These are phyloP conservation scores for Salix dunnii DNA, from an alignment of 345 rosid genomes.

Conservation along the genomic window DNA sequence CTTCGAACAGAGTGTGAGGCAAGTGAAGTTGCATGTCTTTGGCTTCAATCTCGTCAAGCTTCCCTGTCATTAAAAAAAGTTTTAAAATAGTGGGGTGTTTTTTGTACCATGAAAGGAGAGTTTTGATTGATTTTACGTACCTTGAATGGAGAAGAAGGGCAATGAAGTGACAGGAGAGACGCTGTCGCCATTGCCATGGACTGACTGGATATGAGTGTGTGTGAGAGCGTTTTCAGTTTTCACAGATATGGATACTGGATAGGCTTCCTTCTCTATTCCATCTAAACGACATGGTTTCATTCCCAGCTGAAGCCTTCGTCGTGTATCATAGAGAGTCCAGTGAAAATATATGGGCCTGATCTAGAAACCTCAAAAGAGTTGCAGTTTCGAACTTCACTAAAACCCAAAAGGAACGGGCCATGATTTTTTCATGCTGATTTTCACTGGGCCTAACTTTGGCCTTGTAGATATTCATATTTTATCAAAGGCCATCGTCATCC, in stretches of 20 bases:
- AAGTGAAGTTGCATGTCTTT: neutral
- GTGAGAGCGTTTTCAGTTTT: neutral
- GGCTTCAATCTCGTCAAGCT: neutral
- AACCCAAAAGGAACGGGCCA: neutral
- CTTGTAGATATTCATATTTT: neutral
- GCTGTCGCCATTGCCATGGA: conserved; percentile 1
- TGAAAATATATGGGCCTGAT: neutral
- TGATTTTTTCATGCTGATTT: neutral
- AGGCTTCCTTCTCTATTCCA: neutral
- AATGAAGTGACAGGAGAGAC: conserved; percentile 4
- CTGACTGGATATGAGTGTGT: neutral
- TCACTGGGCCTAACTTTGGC: neutral
- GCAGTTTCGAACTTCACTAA: too few relatives aligned
- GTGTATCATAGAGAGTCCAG: neutral
- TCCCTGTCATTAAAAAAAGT: neutral
- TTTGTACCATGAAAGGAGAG: neutral
- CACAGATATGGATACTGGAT: neutral
- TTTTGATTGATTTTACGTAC: neutral
- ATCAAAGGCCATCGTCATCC: neutral
- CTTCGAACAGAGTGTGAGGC: neutral
- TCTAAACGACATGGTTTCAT: neutral
- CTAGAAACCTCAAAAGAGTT: neutral
- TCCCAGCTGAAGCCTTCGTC: neutral
- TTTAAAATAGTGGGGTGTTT: neutral
- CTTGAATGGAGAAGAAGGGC: conserved; percentile 13